phyloP scores from a whole-genome alignment of 768 basidiomycete genomes.

The Leccinum disarticulatum region DNA sequence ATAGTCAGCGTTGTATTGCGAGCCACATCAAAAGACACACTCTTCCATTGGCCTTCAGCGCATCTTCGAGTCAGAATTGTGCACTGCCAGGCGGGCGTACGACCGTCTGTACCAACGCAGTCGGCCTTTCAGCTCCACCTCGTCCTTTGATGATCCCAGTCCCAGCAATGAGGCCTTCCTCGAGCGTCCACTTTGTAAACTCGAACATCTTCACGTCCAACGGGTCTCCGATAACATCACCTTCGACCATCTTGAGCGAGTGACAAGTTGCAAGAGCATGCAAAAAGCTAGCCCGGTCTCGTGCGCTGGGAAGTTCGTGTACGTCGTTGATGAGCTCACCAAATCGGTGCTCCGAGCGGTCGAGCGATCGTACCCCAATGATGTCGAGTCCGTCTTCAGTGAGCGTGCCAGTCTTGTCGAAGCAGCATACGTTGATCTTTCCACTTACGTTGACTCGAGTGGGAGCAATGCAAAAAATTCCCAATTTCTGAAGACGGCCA shows the following conservation, averaged over 20 bases:
- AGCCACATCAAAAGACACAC: conserved; percentile 39
- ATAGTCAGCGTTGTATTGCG: conserved; percentile 3
- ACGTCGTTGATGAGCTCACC: conserved; percentile 88
- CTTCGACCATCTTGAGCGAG: conserved; percentile 87
- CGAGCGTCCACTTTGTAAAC: conserved; percentile 94
- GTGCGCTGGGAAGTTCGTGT: conserved; percentile 73
- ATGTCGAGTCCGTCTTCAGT: conserved; percentile 99
- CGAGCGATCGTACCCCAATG: conserved; percentile 85
- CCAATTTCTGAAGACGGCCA: conserved; percentile 76
- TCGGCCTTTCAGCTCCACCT: conserved; percentile 62
- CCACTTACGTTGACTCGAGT: conserved; percentile 94
- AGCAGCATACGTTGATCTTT: conserved; percentile 95
- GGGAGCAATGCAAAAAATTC: conserved; percentile 96
- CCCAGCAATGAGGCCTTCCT: conserved; percentile 80
- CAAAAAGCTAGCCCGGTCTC: conserved; percentile 78
- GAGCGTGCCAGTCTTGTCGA: conserved; percentile 98
- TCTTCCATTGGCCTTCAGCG: conserved; percentile 78
- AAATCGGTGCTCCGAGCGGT: conserved; percentile 74
- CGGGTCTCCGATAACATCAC: conserved; percentile 88
- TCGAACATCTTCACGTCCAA: conserved; percentile 98
- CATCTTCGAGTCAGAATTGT: conserved; percentile 90
- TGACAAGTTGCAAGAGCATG: conserved; percentile 97
- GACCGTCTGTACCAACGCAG: conserved; percentile 93
- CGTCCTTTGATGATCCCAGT: conserved; percentile 70
- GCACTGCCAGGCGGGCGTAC: conserved; percentile 95